A percentile compares a stretch with the other conserved stretches of the same genome.
phyloP scores from a whole-genome alignment of 192 early-diverging fungal species.

The Chytriomyces sp. region DNA sequence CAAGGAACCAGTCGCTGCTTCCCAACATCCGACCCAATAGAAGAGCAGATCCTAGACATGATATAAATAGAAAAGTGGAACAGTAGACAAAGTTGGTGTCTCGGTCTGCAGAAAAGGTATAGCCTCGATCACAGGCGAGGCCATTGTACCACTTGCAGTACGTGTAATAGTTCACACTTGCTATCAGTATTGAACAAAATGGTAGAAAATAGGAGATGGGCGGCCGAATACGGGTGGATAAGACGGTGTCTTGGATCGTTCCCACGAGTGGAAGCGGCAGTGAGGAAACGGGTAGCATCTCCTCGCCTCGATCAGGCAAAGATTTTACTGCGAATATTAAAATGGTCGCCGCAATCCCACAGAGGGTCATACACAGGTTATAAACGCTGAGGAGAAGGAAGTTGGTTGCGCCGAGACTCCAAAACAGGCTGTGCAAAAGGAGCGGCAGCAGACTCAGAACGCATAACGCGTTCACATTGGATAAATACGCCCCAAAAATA shows the following conservation, averaged over 20 bases:
- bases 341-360: not conserved
- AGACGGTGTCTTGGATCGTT: not conserved
- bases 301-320: not conserved
- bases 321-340: not conserved
- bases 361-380: conserved; percentile 1
- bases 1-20: no score
- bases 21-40: no score
- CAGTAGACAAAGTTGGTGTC: conserved; percentile 2
- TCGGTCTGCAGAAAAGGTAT: not conserved
- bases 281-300: no score
- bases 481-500: conserved; percentile 12
- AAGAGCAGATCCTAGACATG: no score
- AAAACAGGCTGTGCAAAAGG: conserved; percentile 23
- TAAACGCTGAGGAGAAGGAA: conserved; percentile 19
- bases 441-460: conserved; percentile 12
- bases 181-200: not conserved
- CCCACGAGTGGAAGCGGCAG: not conserved
- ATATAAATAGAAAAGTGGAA: no score
- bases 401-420: conserved; percentile 8
- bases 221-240: not conserved
- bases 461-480: conserved; percentile 17
- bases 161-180: conserved; percentile 19
- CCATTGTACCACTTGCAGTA: conserved; percentile 24
- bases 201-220: not conserved
- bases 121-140: not conserved